phyloP scores from a whole-genome alignment of 345 rosid genomes.

The Leavenworthia alabamica region DNA sequence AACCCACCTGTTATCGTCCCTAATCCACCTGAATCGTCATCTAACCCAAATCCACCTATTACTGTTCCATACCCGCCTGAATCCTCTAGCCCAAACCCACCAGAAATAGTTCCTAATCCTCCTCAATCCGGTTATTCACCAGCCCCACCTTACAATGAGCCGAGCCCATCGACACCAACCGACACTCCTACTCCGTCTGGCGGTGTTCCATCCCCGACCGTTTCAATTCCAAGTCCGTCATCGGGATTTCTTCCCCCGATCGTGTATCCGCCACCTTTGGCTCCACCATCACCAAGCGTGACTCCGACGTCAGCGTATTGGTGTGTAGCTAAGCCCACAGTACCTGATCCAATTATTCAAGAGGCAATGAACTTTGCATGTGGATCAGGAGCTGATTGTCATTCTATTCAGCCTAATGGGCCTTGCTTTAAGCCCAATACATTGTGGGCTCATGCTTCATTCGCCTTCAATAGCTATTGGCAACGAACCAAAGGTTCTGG shows the following conservation, averaged over 20 bases:
- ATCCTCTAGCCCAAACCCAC: slow-evolving; percentile 17
- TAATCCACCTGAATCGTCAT: slow-evolving; percentile 7
- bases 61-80: slow-evolving; percentile 33
- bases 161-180: slow-evolving; percentile 28
- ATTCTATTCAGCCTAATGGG: slow-evolving; percentile 57
- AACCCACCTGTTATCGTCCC: slow-evolving; percentile 7
- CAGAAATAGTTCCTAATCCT: slow-evolving; percentile 28
- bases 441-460: slow-evolving; percentile 77
- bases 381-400: slow-evolving; percentile 82
- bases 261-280: slow-evolving; percentile 70
- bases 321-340: slow-evolving; percentile 94
- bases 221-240: slow-evolving; percentile 40
- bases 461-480: slow-evolving; percentile 90
- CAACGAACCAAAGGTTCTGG: slow-evolving; percentile 72
- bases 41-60: background rate
- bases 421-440: slow-evolving; percentile 72
- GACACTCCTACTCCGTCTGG: slow-evolving; percentile 33
- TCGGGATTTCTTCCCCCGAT: slow-evolving; percentile 56
- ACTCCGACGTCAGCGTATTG: slow-evolving; percentile 48
- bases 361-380: slow-evolving; percentile 98
- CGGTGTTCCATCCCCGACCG: slow-evolving; percentile 35
- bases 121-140: slow-evolving; percentile 26
- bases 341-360: slow-evolving; percentile 85
- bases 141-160: slow-evolving; percentile 41
- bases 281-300: slow-evolving; percentile 46